Conservation (phyloP, 1,284 basidiomycete genomes). For the Malassezia nana region DNA sequence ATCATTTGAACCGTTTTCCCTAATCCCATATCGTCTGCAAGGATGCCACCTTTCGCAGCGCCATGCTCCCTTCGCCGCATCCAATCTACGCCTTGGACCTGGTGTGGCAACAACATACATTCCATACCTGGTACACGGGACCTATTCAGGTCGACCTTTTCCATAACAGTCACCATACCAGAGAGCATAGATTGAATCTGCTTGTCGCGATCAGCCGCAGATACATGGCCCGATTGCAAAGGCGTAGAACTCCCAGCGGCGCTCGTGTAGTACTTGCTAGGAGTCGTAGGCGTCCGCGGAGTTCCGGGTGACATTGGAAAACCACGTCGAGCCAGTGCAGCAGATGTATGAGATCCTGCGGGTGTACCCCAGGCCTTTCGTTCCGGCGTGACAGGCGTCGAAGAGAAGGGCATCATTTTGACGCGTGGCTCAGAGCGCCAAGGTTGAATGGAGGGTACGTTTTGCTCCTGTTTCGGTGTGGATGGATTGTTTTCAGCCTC, state of each 20-base stretch:
- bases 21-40: constrained; percentile 65
- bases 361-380: neutral
- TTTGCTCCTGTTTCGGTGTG: neutral
- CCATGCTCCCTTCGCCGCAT: constrained; percentile 73
- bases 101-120: constrained; percentile 73
- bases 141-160: constrained; percentile 21
- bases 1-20: constrained; percentile 81
- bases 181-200: constrained; percentile 31
- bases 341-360: neutral
- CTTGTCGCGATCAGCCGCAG: constrained; percentile 28
- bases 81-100: constrained; percentile 73
- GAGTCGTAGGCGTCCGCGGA: neutral
- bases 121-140: constrained; percentile 38
- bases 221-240: constrained; percentile 13
- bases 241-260: neutral
- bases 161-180: constrained; percentile 30
- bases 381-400: neutral
- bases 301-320: neutral
- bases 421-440: constrained; percentile 16
- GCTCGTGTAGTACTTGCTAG: neutral
- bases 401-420: constrained; percentile 11
- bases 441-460: neutral
- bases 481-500: neutral
- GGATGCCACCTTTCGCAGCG: constrained; percentile 66
- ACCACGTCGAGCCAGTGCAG: neutral